A percentile compares a stretch with the other conserved stretches of the same genome.
Evolutionary conservation across 352 stramenopile genomes (phyloP).

Genomic region (Globisporangium viniferum): DNA sequence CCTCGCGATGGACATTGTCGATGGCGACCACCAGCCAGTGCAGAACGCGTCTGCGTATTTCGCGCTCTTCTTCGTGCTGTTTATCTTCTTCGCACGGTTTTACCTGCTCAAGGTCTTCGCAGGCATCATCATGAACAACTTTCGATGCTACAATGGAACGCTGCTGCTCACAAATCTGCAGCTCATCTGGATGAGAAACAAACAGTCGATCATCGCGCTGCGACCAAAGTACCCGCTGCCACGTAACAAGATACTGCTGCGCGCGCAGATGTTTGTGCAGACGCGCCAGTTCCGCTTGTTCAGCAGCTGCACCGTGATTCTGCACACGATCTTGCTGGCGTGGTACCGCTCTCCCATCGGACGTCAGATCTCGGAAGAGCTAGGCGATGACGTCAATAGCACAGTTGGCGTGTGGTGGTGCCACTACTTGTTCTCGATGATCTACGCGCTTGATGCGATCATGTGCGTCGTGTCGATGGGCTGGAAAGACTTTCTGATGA

Average conservation of each 20-base stretch:
- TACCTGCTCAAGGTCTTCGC: slow-evolving; percentile 77
- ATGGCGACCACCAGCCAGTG: slow-evolving; percentile 59
- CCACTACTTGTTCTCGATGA: slow-evolving; percentile 76
- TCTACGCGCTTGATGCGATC: slow-evolving; percentile 72
- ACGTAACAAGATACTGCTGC: slow-evolving; percentile 51
- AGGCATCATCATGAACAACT: slow-evolving; percentile 87
- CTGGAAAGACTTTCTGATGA: slow-evolving; percentile 82
- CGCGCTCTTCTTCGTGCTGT: slow-evolving; percentile 77
- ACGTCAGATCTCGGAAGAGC: slow-evolving; percentile 26
- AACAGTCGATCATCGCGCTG: slow-evolving; percentile 55
- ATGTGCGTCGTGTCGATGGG: slow-evolving; percentile 70
- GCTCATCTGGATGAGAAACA: slow-evolving; percentile 77
- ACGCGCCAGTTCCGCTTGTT: slow-evolving; percentile 61
- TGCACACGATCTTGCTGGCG: slow-evolving; percentile 71
- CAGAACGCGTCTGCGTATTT: slow-evolving; percentile 77
- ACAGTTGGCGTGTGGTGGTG: slow-evolving; percentile 58
- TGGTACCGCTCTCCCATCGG: slow-evolving; percentile 68
- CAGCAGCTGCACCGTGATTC: slow-evolving; percentile 55
- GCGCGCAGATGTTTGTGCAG: slow-evolving; percentile 64
- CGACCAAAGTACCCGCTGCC: slow-evolving; percentile 72
- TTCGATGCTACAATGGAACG: slow-evolving; percentile 79
- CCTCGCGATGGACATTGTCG: slow-evolving; percentile 77
- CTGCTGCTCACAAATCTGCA: slow-evolving; percentile 72
- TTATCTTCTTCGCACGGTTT: slow-evolving; percentile 79
- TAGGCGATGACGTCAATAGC: slow-evolving; percentile 26